Conservation (phyloP, 2,329 filamentous ascomycete genomes). For the Leptographium wingfieldii region DNA sequence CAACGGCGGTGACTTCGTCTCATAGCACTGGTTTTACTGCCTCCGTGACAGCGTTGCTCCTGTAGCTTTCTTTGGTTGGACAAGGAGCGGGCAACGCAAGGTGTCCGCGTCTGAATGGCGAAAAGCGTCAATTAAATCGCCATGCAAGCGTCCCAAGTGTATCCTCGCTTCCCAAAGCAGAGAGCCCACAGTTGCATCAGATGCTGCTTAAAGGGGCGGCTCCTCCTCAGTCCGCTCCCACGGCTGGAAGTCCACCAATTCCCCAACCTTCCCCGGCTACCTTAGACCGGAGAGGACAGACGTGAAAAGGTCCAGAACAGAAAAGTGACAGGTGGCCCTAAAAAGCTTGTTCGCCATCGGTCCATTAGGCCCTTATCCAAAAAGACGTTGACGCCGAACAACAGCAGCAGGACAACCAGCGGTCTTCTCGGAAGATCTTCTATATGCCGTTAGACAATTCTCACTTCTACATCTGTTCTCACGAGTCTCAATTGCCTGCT, state of each 20-base stretch:
- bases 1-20: background rate
- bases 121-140: constrained; percentile 11
- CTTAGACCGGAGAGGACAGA: constrained; percentile 2
- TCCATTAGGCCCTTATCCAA: background rate
- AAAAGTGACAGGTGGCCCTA: background rate
- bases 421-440: background rate
- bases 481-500: background rate
- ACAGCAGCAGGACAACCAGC: background rate
- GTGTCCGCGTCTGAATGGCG: constrained; percentile 9
- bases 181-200: background rate
- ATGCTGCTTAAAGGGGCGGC: constrained; percentile 10
- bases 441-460: background rate
- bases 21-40: background rate
- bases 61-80: background rate
- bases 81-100: constrained; percentile 2
- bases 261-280: constrained; percentile 2
- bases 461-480: background rate
- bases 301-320: constrained; percentile 2
- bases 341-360: background rate
- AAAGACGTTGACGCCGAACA: background rate
- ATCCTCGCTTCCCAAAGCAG: background rate
- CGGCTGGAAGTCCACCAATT: background rate
- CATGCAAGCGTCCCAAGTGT: background rate
- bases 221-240: constrained; percentile 4
- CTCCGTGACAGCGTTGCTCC: background rate